These are phyloP conservation scores for Hypomyces rosellus DNA, from an alignment of 2,329 filamentous ascomycete genomes.

Conservation along the genomic window DNA sequence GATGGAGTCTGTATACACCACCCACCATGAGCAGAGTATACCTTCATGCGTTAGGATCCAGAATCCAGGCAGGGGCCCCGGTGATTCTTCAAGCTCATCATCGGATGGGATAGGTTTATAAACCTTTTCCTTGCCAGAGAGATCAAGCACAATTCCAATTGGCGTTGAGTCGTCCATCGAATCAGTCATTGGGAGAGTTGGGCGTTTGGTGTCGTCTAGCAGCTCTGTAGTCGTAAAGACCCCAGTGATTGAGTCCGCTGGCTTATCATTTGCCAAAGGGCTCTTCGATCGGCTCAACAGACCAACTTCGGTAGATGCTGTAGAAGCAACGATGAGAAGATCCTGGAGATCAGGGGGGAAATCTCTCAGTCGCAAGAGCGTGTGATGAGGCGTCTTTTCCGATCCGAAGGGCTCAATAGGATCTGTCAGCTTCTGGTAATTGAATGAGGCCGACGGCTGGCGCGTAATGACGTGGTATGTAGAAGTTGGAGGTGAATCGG, in stretches of 20 bases:
- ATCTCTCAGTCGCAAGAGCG: constrained; percentile 67
- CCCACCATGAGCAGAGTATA: constrained; percentile 79
- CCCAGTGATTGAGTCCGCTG: constrained; percentile 53
- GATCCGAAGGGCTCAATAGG: constrained; percentile 67
- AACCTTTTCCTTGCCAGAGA: constrained; percentile 77
- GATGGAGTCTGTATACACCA: constrained; percentile 84
- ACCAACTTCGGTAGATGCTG: constrained; percentile 71
- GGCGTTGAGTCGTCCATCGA: constrained; percentile 61
- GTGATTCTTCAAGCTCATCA: constrained; percentile 70
- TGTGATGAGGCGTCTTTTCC: constrained; percentile 66
- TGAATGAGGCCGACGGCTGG: constrained; percentile 52
- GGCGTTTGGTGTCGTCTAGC: constrained; percentile 66
- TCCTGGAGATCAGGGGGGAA: constrained; percentile 79
- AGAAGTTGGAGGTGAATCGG: constrained; percentile 53
- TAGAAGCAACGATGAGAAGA: constrained; percentile 74
- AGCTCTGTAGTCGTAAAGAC: constrained; percentile 70
- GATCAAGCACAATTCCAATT: constrained; percentile 73
- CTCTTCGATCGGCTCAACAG: constrained; percentile 68
- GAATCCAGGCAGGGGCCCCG: constrained; percentile 73
- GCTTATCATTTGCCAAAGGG: constrained; percentile 55
- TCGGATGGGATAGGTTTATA: constrained; percentile 70
- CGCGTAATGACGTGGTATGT: constrained; percentile 76
- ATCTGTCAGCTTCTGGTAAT: constrained; percentile 68
- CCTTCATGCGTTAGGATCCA: constrained; percentile 87
- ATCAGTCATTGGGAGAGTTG: constrained; percentile 65